phyloP scores from a whole-genome alignment of 495 filamentous ascomycete genomes.

The Aspergillus olivimuriae region DNA sequence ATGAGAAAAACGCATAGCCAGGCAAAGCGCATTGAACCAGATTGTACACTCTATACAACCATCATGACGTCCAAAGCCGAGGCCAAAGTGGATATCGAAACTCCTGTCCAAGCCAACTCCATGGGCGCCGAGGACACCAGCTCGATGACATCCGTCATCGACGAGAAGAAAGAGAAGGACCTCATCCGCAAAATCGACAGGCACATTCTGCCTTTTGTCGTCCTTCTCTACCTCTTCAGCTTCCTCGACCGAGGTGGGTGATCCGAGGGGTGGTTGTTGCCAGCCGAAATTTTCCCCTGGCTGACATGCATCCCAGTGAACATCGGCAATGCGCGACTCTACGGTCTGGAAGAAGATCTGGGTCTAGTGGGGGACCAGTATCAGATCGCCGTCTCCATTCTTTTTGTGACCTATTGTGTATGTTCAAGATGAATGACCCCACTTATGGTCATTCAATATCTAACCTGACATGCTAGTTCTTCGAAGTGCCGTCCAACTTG shows the following conservation, averaged over 20 bases:
- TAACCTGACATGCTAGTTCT: slow-evolving; percentile 20
- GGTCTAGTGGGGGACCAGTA: slow-evolving; percentile 56
- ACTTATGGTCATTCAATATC: not conserved
- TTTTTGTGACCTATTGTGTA: slow-evolving; percentile 66
- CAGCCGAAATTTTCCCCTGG: too few relatives aligned
- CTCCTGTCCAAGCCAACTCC: slow-evolving; percentile 3
- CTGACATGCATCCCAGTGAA: slow-evolving; percentile 48
- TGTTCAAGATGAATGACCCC: slow-evolving; percentile 10
- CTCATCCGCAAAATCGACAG: slow-evolving; percentile 51
- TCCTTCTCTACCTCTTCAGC: slow-evolving; percentile 56
- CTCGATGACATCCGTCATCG: slow-evolving; percentile 23
- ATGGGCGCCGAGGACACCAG: slow-evolving; percentile 1
- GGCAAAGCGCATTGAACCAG: too few relatives aligned
- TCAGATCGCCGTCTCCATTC: slow-evolving; percentile 61
- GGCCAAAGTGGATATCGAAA: slow-evolving; percentile 13
- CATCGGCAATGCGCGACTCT: slow-evolving; percentile 71
- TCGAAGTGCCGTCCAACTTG: slow-evolving; percentile 57
- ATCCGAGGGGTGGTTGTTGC: too few relatives aligned
- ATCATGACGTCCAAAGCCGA: slow-evolving; percentile 4
- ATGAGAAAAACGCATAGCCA: too few relatives aligned
- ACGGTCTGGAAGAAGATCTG: slow-evolving; percentile 62
- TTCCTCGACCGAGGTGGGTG: slow-evolving; percentile 56
- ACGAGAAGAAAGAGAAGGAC: slow-evolving; percentile 36
- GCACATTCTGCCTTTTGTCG: slow-evolving; percentile 54
- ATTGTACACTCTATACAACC: not conserved